These are phyloP conservation scores for Fusarium globosum DNA, from an alignment of 2,329 filamentous ascomycete genomes.

Conservation along the genomic window DNA sequence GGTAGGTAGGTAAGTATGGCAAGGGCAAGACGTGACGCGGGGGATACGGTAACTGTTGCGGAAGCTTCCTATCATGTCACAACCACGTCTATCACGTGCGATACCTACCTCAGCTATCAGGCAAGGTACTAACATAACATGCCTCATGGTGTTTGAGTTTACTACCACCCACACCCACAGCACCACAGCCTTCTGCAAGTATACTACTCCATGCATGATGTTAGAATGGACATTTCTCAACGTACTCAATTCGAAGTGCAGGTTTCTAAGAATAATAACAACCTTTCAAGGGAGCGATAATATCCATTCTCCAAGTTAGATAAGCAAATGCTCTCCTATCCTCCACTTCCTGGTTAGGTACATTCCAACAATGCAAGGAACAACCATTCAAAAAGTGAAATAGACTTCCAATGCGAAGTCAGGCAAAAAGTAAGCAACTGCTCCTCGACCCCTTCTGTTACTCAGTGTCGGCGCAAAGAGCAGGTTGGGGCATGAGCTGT, in stretches of 20 bases:
- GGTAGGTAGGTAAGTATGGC: not conserved
- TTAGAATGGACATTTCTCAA: not conserved
- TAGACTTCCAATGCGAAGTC: not conserved
- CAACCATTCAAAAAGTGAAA: not conserved
- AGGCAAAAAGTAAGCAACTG: not conserved
- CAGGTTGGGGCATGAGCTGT: slow-evolving; percentile 46
- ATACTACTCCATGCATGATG: not conserved
- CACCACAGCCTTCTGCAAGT: not conserved
- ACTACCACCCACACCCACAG: not conserved
- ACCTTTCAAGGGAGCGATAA: not conserved
- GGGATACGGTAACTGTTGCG: slow-evolving; percentile 4
- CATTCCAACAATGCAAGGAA: not conserved
- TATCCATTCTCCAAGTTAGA: not conserved
- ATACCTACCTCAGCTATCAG: not conserved
- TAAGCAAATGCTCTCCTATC: not conserved
- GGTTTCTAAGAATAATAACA: not conserved
- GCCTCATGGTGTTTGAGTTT: not conserved
- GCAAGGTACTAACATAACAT: not conserved
- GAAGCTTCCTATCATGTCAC: not conserved
- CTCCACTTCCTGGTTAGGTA: not conserved
- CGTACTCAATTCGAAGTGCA: not conserved
- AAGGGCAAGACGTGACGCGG: slow-evolving; percentile 26
- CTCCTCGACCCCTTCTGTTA: not conserved
- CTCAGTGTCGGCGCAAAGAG: slow-evolving; percentile 35
- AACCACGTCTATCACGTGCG: not conserved